Base-by-base conservation (phyloP, 352 stramenopile genomes). In the Phytophthora idaei region DNA sequence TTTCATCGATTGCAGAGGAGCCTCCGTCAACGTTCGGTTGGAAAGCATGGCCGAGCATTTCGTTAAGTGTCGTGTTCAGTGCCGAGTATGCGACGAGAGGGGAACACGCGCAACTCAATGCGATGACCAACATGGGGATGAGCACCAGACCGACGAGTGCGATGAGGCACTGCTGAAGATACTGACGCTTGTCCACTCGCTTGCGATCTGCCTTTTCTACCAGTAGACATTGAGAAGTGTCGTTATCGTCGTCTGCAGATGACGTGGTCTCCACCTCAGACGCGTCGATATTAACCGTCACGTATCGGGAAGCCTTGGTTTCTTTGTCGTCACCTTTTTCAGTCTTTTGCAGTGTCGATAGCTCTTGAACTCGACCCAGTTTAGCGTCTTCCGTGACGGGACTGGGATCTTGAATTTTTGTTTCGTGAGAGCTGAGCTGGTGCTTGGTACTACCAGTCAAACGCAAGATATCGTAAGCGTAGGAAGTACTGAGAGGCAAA, bases 41-140 rank as follows among this genome's bases (percentile, higher is more conserved):
- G 36, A 42, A 42, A 4, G 12, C 36, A 42, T 42, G 36, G 12
- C 36, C 36, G 12, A 42, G 61, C 17, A 74, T 32, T 31, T 74
- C 69, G 27, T 74, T 77, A n/a, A 78, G 31, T 10, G 67, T 66
- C 49, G 64, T 57, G 17, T 79, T 76, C 42, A 73, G 36, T 27
- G 71, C 67, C 5, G 49, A 65, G 56, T 71, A 69, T 14, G 68
- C 68, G 8, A 74, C 28, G 8, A 79, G 58, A 10, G 72, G 32
- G 3, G 72, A 67, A 21, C 62, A 63, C 1, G 42, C 41, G 3
- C 42, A 51, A 9, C 47, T 66, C 17, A 75, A 39, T 3, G 52
- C 65, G 14, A 69, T 21, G 5, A 65, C 53, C 3, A 69, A 21
- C 41, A 42, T 17, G 4, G 36, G 36, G 12, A 42, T 4, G 4